These are phyloP conservation scores for Ustilago sp. DNA, from an alignment of 1,284 basidiomycete genomes.

Conservation along the genomic window DNA sequence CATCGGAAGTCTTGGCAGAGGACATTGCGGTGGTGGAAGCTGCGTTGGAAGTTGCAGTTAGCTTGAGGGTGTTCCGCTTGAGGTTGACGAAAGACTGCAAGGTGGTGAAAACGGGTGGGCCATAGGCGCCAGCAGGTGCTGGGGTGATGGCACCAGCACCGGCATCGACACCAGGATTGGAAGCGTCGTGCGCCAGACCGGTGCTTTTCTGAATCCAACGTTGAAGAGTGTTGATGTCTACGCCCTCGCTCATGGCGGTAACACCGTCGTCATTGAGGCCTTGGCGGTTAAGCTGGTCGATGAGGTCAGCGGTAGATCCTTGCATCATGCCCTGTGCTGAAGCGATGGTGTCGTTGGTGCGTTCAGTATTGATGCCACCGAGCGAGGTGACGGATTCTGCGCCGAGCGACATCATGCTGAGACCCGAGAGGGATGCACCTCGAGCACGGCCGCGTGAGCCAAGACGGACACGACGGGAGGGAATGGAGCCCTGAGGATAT, in stretches of 20 bases:
- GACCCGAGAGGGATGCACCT: constrained; percentile 59
- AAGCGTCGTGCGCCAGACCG: constrained; percentile 11
- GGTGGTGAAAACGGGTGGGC: constrained; percentile 58
- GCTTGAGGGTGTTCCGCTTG: constrained; percentile 62
- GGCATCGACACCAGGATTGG: neutral
- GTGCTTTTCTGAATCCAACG: constrained; percentile 59
- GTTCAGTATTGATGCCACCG: constrained; percentile 37
- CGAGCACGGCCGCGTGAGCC: constrained; percentile 59
- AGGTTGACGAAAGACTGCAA: constrained; percentile 66
- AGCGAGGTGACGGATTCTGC: constrained; percentile 52
- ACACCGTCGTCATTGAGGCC: constrained; percentile 15
- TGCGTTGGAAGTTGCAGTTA: constrained; percentile 19
- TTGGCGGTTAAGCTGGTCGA: constrained; percentile 38
- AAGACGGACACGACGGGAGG: constrained; percentile 45
- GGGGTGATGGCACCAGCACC: constrained; percentile 2
- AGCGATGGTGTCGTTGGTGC: constrained; percentile 15
- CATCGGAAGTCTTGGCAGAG: constrained; percentile 4
- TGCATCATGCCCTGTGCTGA: constrained; percentile 45
- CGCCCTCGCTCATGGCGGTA: constrained; percentile 61
- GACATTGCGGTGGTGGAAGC: neutral
- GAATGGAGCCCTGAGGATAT: constrained; percentile 18
- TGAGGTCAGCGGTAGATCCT: constrained; percentile 49
- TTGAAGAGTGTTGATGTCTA: constrained; percentile 54
- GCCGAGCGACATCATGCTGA: constrained; percentile 55
- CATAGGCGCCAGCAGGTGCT: constrained; percentile 14